Conservation (phyloP, 768 basidiomycete species). For the Suillus paluster region DNA sequence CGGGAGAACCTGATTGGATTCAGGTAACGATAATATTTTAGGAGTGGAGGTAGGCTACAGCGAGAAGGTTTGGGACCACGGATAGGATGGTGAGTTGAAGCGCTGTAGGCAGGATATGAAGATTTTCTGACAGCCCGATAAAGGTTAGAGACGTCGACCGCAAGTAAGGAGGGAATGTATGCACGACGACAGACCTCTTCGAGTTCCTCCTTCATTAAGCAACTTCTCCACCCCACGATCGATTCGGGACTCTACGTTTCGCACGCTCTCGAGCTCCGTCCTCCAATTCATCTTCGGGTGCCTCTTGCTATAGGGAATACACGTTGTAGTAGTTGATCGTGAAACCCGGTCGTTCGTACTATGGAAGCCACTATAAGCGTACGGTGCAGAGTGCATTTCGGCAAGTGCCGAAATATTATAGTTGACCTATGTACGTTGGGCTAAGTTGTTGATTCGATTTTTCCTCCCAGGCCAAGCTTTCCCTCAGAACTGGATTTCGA, state of each 20-base stretch:
- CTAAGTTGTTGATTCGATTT: no score
- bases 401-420: no score
- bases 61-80: slow-evolving; percentile 58
- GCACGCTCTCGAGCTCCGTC: slow-evolving; percentile 17
- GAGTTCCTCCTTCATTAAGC: slow-evolving; percentile 68
- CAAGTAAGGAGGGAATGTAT: slow-evolving; percentile 33
- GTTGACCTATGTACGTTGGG: no score
- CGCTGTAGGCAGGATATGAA: slow-evolving; percentile 80
- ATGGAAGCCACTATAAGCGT: no score
- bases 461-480: no score
- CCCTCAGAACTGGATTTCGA: no score
- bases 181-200: slow-evolving; percentile 74
- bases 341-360: no score
- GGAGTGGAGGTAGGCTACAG: slow-evolving; percentile 64
- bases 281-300: slow-evolving; percentile 13
- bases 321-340: no score
- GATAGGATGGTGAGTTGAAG: slow-evolving; percentile 74
- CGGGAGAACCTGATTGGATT: slow-evolving; percentile 19
- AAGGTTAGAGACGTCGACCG: slow-evolving; percentile 12
- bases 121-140: slow-evolving; percentile 56
- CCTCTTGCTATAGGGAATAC: slow-evolving; percentile 9
- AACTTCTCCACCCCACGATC: slow-evolving; percentile 72
- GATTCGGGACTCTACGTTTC: slow-evolving; percentile 44
- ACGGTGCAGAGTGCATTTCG: no score
- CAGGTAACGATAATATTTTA: slow-evolving; percentile 45